Evolutionary conservation across 768 basidiomycete species (phyloP), one percentile per base, ranked within the genome.

Genomic region (Cyathus striatus): DNA sequence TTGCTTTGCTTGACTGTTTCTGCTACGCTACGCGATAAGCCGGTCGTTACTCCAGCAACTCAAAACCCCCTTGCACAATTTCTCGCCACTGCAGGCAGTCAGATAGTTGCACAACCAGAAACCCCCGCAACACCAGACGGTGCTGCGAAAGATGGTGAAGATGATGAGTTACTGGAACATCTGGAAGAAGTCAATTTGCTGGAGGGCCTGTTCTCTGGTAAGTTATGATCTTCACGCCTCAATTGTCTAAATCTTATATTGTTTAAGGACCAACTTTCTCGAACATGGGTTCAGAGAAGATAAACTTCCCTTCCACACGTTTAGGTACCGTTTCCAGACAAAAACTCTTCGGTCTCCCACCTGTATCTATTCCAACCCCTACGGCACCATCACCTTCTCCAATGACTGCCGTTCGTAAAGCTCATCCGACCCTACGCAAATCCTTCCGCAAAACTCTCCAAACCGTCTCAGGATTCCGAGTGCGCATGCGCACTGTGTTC

Each of bases 401-500:
- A 2, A 65, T 75, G 65, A 67, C 70, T 5, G 64, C 72, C 7
- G 59, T 68, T 35, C 72, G 70, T 25, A 63, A 64, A 50, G 70
- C 76, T 1, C 78, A 70, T 23, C 76, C 86, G 1, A 88, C 89
- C 0, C 67, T 96, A 7, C 81, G 90, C 37, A 93, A 92, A 58
- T 90, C 90, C 1, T 93, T 81, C 60, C 77, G 92, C 21, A 84
- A 86, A 54, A 83, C 86, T 1, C 64, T 96, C 14, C 72, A 75
- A 35, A 85, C 88, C 0, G 81, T 85, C 3, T 86, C 88, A 21
- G 92, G 90, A 3, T 86, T 96, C 61, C 76, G 82, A 17, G 86
- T 96, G 20, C 81, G 91, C 24, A 95, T 95, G 93, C 78, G 91
- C n/a, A 93, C 91, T 0, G 86, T 92, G 4, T 90, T 93, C 49